These are phyloP conservation scores for Pichia occidentalis DNA, from an alignment of 805 yeast genomes.

Conservation along the genomic window DNA sequence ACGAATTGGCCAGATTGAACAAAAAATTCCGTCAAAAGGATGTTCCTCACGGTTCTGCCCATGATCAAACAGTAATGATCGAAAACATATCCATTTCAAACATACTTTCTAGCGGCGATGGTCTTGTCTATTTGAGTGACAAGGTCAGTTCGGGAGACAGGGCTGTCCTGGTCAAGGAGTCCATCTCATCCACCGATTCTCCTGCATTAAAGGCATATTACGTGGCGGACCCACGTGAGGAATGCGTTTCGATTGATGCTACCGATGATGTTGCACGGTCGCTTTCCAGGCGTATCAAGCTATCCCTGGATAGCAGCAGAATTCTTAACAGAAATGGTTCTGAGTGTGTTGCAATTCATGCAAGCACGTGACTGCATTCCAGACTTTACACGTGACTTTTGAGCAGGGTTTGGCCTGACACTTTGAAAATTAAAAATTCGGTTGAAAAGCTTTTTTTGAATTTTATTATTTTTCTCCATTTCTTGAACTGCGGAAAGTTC, in stretches of 20 bases:
- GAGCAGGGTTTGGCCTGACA: no score
- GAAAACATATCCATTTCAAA: no score
- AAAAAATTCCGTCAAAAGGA: slow-evolving; percentile 8
- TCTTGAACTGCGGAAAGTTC: no score
- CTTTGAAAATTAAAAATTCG: no score
- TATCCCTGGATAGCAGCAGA: slow-evolving; percentile 13
- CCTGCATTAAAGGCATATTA: not conserved
- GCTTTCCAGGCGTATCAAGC: slow-evolving; percentile 11
- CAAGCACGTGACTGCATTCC: no score
- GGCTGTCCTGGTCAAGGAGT: slow-evolving; percentile 1
- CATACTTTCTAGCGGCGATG: not conserved
- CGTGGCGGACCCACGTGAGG: not conserved
- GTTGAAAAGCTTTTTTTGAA: no score
- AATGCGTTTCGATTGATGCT: slow-evolving; percentile 1
- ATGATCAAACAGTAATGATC: no score
- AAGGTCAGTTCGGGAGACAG: not conserved
- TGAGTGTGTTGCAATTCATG: no score
- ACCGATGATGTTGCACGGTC: not conserved
- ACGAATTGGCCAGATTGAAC: slow-evolving; percentile 3
- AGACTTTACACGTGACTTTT: no score
- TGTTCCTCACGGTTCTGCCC: no score
- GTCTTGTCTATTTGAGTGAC: not conserved
- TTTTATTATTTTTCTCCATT: no score
- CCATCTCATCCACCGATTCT: not conserved
- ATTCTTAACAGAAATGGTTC: slow-evolving; percentile 11